phyloP scores from a whole-genome alignment of 371 early-diverging fungal genomes.

The Dichotomocladium elegans region DNA sequence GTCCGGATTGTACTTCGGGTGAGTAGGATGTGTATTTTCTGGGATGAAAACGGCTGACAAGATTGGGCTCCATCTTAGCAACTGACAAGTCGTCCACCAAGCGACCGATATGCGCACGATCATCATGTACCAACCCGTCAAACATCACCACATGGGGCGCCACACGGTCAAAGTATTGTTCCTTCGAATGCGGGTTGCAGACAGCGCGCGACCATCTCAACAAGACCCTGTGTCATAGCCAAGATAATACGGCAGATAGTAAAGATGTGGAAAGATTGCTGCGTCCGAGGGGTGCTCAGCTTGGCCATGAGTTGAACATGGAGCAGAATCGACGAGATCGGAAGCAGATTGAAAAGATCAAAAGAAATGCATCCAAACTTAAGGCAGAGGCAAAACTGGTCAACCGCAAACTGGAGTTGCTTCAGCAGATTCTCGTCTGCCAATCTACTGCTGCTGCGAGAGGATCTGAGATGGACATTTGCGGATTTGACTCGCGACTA shows the following conservation, averaged over 20 bases:
- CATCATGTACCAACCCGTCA: background rate
- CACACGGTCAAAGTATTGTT: constrained; percentile 4
- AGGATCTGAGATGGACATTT: background rate
- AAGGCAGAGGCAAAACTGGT: background rate
- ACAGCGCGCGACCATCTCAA: constrained; percentile 8
- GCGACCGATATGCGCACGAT: background rate
- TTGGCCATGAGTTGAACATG: background rate
- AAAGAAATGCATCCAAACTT: background rate
- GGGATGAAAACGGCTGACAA: too few species aligned
- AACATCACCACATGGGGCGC: background rate
- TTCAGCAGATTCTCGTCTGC: background rate
- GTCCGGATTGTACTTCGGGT: constrained; percentile 1
- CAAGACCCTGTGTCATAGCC: too few species aligned
- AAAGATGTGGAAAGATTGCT: too few species aligned
- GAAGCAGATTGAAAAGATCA: background rate
- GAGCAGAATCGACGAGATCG: background rate
- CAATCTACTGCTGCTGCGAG: too few species aligned
- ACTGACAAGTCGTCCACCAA: background rate
- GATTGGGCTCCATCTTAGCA: background rate
- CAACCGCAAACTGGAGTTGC: background rate
- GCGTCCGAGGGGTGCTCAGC: too few species aligned
- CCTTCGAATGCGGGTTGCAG: constrained; percentile 3
- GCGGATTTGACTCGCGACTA: constrained; percentile 6
- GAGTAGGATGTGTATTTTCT: too few species aligned
- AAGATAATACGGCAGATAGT: too few species aligned